phyloP scores from a whole-genome alignment of 177 flowering plant species.

The Telopea speciosissima region DNA sequence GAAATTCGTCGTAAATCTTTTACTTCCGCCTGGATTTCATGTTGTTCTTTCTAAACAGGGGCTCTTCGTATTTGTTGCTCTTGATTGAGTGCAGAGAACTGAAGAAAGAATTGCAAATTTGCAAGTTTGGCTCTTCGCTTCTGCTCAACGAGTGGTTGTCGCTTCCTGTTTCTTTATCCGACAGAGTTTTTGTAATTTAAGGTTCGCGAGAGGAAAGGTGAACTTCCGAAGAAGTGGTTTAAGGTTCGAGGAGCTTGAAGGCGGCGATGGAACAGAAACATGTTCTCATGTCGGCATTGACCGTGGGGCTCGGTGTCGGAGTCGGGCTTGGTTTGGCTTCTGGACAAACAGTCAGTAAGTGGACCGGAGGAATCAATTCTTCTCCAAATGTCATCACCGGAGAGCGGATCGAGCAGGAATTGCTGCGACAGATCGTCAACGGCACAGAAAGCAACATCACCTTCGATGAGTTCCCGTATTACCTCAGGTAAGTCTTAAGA shows the following conservation, averaged over 20 bases:
- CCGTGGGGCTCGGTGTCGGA: constrained; percentile 65
- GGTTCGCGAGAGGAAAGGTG: constrained; percentile 6
- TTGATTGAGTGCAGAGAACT: not conserved
- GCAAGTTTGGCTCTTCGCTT: not conserved
- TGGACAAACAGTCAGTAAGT: constrained; percentile 51
- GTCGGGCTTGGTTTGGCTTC: constrained; percentile 85
- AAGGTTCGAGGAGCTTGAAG: not conserved
- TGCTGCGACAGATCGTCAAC: constrained; percentile 53
- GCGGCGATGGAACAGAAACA: constrained; percentile 62
- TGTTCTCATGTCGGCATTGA: constrained; percentile 66
- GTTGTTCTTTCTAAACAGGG: not conserved
- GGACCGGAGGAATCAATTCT: constrained; percentile 32
- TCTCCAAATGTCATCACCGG: constrained; percentile 31
- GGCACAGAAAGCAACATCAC: constrained; percentile 72
- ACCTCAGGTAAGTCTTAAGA: constrained; percentile 17
- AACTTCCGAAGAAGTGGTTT: constrained; percentile 1
- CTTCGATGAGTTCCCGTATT: constrained; percentile 79
- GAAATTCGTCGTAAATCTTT: not conserved
- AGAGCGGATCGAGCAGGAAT: constrained; percentile 62
- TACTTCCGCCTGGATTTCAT: not conserved
- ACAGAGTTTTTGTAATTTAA: constrained; percentile 9
- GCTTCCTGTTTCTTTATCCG: not conserved
- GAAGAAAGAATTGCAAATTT: no score
- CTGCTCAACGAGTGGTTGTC: not conserved
- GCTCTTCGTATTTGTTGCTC: not conserved